A percentile compares a stretch with the other conserved stretches of the same genome.
phyloP scores from a whole-genome alignment of 2,329 filamentous ascomycete genomes.

The Penicillium sclerotiorum region DNA sequence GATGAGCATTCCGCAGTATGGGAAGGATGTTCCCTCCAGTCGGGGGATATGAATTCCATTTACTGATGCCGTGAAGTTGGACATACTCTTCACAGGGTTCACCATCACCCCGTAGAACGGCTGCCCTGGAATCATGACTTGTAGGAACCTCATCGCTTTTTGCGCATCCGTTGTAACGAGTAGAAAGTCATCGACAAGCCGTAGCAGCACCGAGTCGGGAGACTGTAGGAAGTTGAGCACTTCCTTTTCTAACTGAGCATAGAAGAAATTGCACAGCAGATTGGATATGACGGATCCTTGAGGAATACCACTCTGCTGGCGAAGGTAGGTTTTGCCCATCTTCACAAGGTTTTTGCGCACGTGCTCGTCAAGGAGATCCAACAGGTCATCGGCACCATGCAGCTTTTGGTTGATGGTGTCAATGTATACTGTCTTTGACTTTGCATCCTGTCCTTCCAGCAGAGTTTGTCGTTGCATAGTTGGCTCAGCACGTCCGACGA shows the following conservation, averaged over 20 bases:
- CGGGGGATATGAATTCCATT: slow-evolving; percentile 56
- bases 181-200: slow-evolving; percentile 91
- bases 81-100: slow-evolving; percentile 75
- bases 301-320: slow-evolving; percentile 86
- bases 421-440: slow-evolving; percentile 73
- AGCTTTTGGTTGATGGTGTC: slow-evolving; percentile 64
- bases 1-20: slow-evolving; percentile 84
- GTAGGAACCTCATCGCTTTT: slow-evolving; percentile 73
- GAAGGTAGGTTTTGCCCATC: slow-evolving; percentile 84
- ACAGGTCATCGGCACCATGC: slow-evolving; percentile 61
- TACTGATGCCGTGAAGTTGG: slow-evolving; percentile 74
- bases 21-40: slow-evolving; percentile 61
- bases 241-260: slow-evolving; percentile 77
- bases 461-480: slow-evolving; percentile 48
- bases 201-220: slow-evolving; percentile 68
- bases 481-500: slow-evolving; percentile 56
- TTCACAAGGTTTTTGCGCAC: slow-evolving; percentile 84
- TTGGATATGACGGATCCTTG: slow-evolving; percentile 90
- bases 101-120: slow-evolving; percentile 79
- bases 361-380: slow-evolving; percentile 75
- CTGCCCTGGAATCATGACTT: slow-evolving; percentile 77
- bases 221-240: slow-evolving; percentile 67
- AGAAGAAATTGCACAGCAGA: slow-evolving; percentile 92
- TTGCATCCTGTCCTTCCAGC: slow-evolving; percentile 46
- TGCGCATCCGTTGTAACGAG: slow-evolving; percentile 72